These are phyloP conservation scores for Fraxinus nigra DNA, from an alignment of 305 asterid species.

Conservation along the genomic window DNA sequence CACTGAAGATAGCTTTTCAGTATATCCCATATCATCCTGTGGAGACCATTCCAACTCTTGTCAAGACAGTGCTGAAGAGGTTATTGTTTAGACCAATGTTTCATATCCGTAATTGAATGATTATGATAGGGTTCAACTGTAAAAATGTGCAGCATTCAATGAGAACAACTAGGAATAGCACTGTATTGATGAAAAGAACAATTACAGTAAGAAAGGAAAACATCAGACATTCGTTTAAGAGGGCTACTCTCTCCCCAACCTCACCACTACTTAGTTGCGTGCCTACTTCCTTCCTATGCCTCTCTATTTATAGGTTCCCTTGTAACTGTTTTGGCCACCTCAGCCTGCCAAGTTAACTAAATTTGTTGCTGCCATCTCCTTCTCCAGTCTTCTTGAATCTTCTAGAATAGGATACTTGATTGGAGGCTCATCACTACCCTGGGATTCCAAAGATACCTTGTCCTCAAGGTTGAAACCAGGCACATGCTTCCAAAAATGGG, in stretches of 20 bases:
- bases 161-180: not conserved
- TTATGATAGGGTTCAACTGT: not conserved
- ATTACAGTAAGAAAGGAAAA: not conserved
- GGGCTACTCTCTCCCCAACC: not conserved
- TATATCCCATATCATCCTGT: conserved; percentile 1
- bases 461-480: not conserved
- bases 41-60: not conserved
- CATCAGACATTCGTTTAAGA: not conserved
- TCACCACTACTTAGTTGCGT: not conserved
- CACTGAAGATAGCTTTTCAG: not conserved
- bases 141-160: not conserved
- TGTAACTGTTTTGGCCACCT: not conserved
- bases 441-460: not conserved
- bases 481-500: not conserved
- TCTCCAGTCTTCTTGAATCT: not conserved
- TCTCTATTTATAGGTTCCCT: too few relatives aligned
- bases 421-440: not conserved
- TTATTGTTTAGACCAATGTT: not conserved
- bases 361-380: not conserved
- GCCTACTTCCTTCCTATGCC: not conserved
- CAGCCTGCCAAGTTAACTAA: not conserved
- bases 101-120: not conserved
- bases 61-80: not conserved
- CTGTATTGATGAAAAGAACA: not conserved
- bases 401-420: not conserved